Base-by-base conservation (phyloP, 1,284 basidiomycete genomes). In the Puccinia horiana region DNA sequence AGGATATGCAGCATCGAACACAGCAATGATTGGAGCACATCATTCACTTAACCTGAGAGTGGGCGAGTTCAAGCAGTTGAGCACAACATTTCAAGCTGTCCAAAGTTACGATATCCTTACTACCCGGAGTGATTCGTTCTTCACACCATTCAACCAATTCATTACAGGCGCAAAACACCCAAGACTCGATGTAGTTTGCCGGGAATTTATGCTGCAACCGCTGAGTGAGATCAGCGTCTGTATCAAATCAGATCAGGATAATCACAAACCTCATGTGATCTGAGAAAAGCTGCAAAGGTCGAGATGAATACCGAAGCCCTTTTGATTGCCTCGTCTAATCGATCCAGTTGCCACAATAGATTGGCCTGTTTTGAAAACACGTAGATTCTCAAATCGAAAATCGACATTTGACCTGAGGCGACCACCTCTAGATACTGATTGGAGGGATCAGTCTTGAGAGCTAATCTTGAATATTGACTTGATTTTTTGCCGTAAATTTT, bases 341-440 rank as follows among this genome's bases (percentile, higher is more conserved):
- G 89, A 0, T 92, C 92, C 84, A 94, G 87, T 84, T 91, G 91
- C 70, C 91, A 93, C 1, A 98, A 88, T 47, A 98, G 88, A 75
- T 89, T 88, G 76, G 93, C 94, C 87, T 97, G 94, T 44, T 94
- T 90, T 6, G 94, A 92, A 83, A 98, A 92, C 26, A 99, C 89
- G 86, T 98, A 99, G 85, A 93, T 91, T 73, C 95, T 90, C 85
- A 98, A 93, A 88, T 99, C 97, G 86, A 98, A 98, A 9, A 98
- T 90, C 1, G 94, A 93, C 83, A 99, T 96, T 23, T 92, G 91
- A 87, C 95, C 96, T 18, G 92, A 91, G n/a, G 95, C 90, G 78
- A 98, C 94, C 77, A 97, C 89, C 81, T 95, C 93, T 9, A 93
- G 90, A 86, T 98, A 98, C 2, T 93, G 91, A 85, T 98, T 97